phyloP scores from a whole-genome alignment of 176 grass and related monocot species.

The Bromus sterilis region DNA sequence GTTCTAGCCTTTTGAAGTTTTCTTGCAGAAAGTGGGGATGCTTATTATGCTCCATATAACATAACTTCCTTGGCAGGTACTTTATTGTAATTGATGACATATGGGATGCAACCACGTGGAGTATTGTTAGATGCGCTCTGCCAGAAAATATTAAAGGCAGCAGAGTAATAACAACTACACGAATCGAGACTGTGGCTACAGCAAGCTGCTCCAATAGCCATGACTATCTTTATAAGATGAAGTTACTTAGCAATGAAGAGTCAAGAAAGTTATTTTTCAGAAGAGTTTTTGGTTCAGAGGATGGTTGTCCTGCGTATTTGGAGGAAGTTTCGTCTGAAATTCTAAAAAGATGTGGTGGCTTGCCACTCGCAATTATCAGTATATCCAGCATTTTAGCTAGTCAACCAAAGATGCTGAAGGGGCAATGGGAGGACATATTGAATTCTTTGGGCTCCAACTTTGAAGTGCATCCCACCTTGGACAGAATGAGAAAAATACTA shows the following conservation, averaged over 20 bases:
- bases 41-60: neutral
- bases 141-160: neutral
- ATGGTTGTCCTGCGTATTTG: neutral
- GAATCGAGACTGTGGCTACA: neutral
- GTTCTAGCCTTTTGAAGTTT: neutral
- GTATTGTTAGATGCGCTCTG: neutral
- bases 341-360: neutral
- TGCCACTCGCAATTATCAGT: neutral
- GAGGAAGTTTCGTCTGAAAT: neutral
- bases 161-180: constrained; percentile 1
- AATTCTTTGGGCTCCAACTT: neutral
- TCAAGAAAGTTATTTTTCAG: neutral
- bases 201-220: neutral
- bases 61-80: neutral
- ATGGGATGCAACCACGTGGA: neutral
- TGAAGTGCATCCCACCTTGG: neutral
- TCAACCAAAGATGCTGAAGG: neutral
- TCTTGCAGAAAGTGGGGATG: neutral
- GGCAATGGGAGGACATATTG: neutral
- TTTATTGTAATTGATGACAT: neutral
- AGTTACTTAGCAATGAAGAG: neutral
- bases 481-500: neutral
- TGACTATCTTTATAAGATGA: neutral
- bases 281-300: neutral
- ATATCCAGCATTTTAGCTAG: neutral